phyloP scores from a whole-genome alignment of 2,329 filamentous ascomycete species.

The Endoconidiophora laricicola region DNA sequence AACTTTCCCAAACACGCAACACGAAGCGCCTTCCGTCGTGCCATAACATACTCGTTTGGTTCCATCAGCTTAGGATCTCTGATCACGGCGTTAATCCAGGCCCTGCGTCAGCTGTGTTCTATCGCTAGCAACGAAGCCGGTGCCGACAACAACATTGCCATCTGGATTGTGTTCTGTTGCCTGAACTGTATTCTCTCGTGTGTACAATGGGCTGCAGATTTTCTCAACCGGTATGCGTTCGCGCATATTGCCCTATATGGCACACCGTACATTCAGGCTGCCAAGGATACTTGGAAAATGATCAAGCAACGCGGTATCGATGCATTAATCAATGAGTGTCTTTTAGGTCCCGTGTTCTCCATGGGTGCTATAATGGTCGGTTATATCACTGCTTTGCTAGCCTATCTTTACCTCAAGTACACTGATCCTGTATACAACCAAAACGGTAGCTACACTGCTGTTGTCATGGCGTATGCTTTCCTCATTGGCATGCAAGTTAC shows the following conservation, averaged over 20 bases:
- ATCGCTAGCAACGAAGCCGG: slow-evolving; percentile 50
- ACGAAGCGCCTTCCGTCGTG: slow-evolving; percentile 62
- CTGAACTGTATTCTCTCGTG: slow-evolving; percentile 61
- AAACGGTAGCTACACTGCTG: slow-evolving; percentile 50
- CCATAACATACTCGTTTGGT: slow-evolving; percentile 82
- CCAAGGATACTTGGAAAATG: slow-evolving; percentile 82
- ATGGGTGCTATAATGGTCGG: slow-evolving; percentile 73
- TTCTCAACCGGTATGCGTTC: slow-evolving; percentile 85
- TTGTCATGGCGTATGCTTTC: slow-evolving; percentile 73
- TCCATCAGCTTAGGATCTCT: slow-evolving; percentile 78
- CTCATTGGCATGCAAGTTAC: slow-evolving; percentile 80
- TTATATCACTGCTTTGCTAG: slow-evolving; percentile 63
- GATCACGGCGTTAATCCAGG: slow-evolving; percentile 73
- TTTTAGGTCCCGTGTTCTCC: slow-evolving; percentile 56
- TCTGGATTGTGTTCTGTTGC: slow-evolving; percentile 51
- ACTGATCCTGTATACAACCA: slow-evolving; percentile 66
- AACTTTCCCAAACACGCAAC: slow-evolving; percentile 64
- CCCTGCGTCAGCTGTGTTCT: slow-evolving; percentile 65
- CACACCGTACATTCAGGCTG: slow-evolving; percentile 69
- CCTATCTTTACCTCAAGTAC: slow-evolving; percentile 75
- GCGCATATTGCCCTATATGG: slow-evolving; percentile 88
- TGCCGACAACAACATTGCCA: slow-evolving; percentile 51
- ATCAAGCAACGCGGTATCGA: slow-evolving; percentile 87
- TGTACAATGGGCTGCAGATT: slow-evolving; percentile 71
- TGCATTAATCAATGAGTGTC: slow-evolving; percentile 74